A percentile compares a stretch with the other conserved stretches of the same genome.
Evolutionary conservation across 192 early-diverging fungal species (phyloP).

Genomic region (Fimicolochytrium jonesii): DNA sequence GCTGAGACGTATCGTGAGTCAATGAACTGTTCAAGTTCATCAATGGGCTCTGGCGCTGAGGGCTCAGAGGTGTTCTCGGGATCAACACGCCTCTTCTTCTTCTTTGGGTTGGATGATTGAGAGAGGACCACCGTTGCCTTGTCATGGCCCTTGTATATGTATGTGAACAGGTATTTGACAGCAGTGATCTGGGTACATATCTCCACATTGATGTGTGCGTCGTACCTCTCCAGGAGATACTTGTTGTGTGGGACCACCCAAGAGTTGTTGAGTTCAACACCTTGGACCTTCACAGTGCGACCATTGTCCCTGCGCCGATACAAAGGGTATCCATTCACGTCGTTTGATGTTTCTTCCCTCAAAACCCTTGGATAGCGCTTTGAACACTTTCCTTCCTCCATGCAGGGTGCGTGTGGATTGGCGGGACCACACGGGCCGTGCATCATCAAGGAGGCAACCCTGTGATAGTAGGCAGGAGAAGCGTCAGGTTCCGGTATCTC

Average conservation of each 20-base stretch:
- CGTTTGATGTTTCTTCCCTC: background rate
- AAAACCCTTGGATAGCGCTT: background rate
- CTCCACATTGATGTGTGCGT: conserved; percentile 1
- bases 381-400: too few species aligned
- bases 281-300: background rate
- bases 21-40: background rate
- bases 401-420: background rate
- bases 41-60: too few species aligned
- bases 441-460: background rate
- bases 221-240: background rate
- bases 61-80: too few species aligned
- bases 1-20: background rate
- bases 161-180: background rate
- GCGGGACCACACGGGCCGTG: too few species aligned
- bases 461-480: background rate
- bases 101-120: too few species aligned
- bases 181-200: background rate
- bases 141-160: conserved; percentile 2
- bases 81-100: too few species aligned
- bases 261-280: background rate
- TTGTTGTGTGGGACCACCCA: conserved; percentile 1
- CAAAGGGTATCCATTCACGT: background rate
- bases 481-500: background rate
- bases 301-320: background rate
- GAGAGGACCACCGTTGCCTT: background rate